These are phyloP conservation scores for Prunella vulgaris DNA, from an alignment of 257 asterid species.

Conservation along the genomic window DNA sequence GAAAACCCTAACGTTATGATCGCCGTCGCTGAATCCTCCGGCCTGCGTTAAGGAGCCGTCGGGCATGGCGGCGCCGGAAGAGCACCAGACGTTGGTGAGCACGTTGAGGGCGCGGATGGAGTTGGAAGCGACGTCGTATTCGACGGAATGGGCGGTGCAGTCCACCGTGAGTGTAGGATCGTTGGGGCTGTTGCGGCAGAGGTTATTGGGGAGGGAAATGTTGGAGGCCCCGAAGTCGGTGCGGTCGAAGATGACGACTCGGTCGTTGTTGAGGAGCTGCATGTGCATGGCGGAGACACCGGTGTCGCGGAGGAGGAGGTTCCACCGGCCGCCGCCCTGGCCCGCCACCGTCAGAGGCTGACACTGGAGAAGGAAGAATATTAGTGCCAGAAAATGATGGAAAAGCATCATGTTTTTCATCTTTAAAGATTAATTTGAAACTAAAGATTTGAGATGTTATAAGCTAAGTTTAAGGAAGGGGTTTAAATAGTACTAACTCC, in stretches of 20 bases:
- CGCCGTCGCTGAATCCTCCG: not conserved
- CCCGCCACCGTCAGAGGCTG: not conserved
- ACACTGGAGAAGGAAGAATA: not conserved
- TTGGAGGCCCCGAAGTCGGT: conserved; percentile 3
- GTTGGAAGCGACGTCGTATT: not conserved
- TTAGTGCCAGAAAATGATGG: not conserved
- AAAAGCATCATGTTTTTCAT: not conserved
- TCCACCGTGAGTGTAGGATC: not conserved
- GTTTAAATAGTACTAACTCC: not conserved
- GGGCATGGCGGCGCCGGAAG: not conserved
- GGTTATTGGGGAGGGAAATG: conserved; percentile 14
- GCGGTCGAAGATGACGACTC: conserved; percentile 3
- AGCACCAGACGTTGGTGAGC: no score
- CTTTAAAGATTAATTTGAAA: not conserved
- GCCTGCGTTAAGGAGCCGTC: not conserved
- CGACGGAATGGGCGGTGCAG: not conserved
- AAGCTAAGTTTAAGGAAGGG: not conserved
- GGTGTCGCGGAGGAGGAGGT: not conserved
- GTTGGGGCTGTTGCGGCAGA: not conserved
- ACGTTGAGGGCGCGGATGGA: not conserved
- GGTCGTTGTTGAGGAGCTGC: conserved; percentile 20
- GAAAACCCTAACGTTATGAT: not conserved
- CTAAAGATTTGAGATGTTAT: not conserved
- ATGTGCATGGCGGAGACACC: conserved; percentile 21
- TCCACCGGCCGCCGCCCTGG: conserved; percentile 5